A percentile compares a stretch with the other conserved stretches of the same genome.
These are phyloP conservation scores for Buxus sempervirens DNA, from an alignment of 164 flowering plant genomes.

Conservation along the genomic window DNA sequence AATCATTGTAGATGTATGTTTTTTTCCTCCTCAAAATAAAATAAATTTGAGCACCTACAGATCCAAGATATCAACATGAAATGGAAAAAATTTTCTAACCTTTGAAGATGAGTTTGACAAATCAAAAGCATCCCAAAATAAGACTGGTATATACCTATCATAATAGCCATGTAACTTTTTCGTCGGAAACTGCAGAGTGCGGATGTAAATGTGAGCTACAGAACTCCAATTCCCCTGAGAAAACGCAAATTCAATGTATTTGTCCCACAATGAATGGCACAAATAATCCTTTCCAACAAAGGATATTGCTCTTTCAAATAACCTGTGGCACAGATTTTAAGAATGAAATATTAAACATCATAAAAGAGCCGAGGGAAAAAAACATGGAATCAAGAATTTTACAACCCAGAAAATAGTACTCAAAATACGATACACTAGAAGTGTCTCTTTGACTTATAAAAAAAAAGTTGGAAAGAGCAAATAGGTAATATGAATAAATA, in stretches of 20 bases:
- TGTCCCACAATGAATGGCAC: conserved; percentile 82
- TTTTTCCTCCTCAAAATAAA: not conserved
- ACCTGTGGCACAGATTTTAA: conserved; percentile 40
- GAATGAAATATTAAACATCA: not conserved
- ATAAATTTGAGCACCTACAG: not conserved
- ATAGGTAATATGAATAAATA: not conserved
- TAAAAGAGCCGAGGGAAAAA: not conserved
- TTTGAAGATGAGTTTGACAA: not conserved
- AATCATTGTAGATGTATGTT: too few species aligned
- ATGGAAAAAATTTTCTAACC: not conserved
- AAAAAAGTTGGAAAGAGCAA: not conserved
- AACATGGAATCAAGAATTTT: not conserved
- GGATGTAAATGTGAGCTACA: conserved; percentile 59
- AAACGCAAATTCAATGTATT: conserved; percentile 71
- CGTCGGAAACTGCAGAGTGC: conserved; percentile 65
- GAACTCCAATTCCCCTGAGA: conserved; percentile 75
- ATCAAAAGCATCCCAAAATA: not conserved
- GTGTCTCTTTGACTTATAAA: not conserved
- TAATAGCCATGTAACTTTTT: conserved; percentile 65
- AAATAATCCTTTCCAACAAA: conserved; percentile 81
- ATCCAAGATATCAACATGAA: not conserved
- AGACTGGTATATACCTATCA: conserved; percentile 47
- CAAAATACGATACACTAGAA: not conserved
- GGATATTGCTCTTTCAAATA: conserved; percentile 69
- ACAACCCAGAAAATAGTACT: not conserved